phyloP scores from a whole-genome alignment of 352 stramenopile species.

The Globisporangium radiosum region DNA sequence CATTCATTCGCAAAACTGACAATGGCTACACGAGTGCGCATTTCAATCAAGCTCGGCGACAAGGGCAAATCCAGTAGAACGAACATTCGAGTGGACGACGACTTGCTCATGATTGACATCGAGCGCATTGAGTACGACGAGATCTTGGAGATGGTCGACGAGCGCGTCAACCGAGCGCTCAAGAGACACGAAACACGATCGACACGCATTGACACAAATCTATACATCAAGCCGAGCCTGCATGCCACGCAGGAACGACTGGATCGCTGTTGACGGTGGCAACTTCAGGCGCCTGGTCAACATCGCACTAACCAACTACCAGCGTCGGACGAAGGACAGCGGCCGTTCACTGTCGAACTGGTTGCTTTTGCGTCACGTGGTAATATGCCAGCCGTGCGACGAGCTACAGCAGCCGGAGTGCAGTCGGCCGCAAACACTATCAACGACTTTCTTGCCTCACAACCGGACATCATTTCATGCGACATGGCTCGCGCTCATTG shows the following conservation, averaged over 20 bases:
- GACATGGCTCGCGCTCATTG: slow-evolving; percentile 12
- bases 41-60: background rate
- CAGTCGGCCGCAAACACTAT: background rate
- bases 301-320: background rate
- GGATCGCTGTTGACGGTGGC: background rate
- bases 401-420: background rate
- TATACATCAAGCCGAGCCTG: background rate
- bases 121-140: background rate
- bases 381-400: background rate
- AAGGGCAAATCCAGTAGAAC: background rate
- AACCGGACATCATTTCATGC: slow-evolving; percentile 3
- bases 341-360: background rate
- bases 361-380: background rate
- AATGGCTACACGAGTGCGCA: background rate
- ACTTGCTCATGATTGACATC: background rate
- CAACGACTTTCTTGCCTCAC: background rate
- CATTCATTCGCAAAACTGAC: background rate
- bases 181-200: background rate
- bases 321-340: background rate
- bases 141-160: background rate
- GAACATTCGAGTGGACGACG: background rate
- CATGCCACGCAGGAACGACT: background rate
- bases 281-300: background rate
- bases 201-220: background rate
- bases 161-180: background rate